Evolutionary conservation across 2,329 filamentous ascomycete genomes (phyloP), one percentile per base, ranked within the genome.

Genomic region (Botrytis squamosa): DNA sequence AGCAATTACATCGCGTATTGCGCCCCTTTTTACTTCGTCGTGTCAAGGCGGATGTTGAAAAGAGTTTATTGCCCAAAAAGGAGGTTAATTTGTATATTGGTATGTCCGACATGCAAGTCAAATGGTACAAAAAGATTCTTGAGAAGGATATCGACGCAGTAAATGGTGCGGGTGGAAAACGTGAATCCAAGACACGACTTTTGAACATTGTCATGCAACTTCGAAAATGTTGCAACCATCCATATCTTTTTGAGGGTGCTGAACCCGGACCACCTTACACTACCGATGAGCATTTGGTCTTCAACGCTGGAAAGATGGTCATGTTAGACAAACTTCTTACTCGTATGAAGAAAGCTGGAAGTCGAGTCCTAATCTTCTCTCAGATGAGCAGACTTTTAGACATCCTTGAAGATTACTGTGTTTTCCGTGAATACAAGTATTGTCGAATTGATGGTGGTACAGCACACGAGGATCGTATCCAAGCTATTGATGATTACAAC

Each of bases 181-280:
- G 95, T 75, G 96, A 99, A 84, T 98, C 95, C 46, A 99, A 99
- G 85, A 99, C 96, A 1, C 91, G 96, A 76, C 88, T 99, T 36
- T 87, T 99, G 77, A 99, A 99, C 84, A 99, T 99, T 81, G 96
- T 99, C 79, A 99, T 99, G 96, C 96, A 99, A 83, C 88, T 99
- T 77, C 92, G 96, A 79, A 99, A 99, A 84, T 99, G 96, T 84
- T 99, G 96, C 83, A 99, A 99, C 79, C 96, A 99, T 81, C 96
- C 96, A 0, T 99, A 99, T 79, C 89, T 99, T 0, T 99, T 99
- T 78, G 96, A 99, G 81, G 96, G 96, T 72, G 96, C 96, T 16
- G 96, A 99, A 81, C 96, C 96, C 60, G 96, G 96, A 42, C 97
- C 96, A 20, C 96, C 97, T 1, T 99, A 98, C 82, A 99, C 97